Percentiles rank a stretch among this genome's conserved stretches.
phyloP scores from a whole-genome alignment of 129 eudicot species.

The Pittosporum tobira region DNA sequence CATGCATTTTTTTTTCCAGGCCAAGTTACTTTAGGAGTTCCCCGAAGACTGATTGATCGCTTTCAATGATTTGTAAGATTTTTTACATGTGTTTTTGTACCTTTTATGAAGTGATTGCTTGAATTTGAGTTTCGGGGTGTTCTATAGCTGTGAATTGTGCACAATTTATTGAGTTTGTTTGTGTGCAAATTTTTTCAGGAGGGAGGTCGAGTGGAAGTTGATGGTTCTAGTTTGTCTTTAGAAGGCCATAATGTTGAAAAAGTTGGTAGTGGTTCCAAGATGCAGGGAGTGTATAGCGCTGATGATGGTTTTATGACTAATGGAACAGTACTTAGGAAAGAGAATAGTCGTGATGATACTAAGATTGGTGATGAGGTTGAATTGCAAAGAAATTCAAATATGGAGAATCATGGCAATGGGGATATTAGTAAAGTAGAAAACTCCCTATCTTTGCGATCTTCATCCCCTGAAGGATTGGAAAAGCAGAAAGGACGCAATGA shows the following conservation, averaged over 20 bases:
- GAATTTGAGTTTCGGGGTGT: not conserved
- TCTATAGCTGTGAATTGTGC: not conserved
- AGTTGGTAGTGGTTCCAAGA: constrained; percentile 9
- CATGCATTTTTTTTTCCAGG: constrained; percentile 29
- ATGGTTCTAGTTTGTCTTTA: constrained; percentile 10
- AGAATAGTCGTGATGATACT: constrained; percentile 2
- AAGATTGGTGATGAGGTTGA: constrained; percentile 21
- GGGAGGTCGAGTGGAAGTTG: constrained; percentile 11
- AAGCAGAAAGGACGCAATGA: constrained; percentile 22
- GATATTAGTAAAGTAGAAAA: constrained; percentile 12
- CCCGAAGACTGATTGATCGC: constrained; percentile 63
- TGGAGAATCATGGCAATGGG: constrained; percentile 32
- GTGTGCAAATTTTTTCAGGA: constrained; percentile 31
- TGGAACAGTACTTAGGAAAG: not conserved
- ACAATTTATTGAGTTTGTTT: constrained; percentile 5
- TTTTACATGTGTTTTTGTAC: constrained; percentile 28
- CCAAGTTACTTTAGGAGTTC: constrained; percentile 45
- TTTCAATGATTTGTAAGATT: constrained; percentile 74
- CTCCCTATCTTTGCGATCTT: constrained; percentile 6
- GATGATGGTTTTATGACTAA: constrained; percentile 1
- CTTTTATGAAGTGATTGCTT: not conserved
- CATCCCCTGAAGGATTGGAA: constrained; percentile 20
- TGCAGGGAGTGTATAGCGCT: not conserved
- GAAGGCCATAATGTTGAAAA: constrained; percentile 17
- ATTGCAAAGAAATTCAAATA: constrained; percentile 10